Percentiles rank a stretch among this genome's conserved stretches.
Evolutionary conservation across 192 early-diverging fungal species (phyloP).

Genomic region (Mortierella claussenii): DNA sequence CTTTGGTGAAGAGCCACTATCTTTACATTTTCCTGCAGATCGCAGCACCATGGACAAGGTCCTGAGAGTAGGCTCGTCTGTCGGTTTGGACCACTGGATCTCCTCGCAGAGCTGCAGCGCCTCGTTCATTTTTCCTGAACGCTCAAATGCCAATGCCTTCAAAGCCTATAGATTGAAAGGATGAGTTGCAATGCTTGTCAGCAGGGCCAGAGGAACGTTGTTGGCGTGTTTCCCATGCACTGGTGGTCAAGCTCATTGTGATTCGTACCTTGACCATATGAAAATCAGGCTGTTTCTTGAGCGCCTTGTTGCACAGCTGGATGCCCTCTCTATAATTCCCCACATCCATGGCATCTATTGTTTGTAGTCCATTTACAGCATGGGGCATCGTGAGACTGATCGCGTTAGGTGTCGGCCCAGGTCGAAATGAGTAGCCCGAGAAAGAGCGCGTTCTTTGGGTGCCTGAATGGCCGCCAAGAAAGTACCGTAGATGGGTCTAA

Average conservation of each 20-base stretch:
- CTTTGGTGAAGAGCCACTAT: neutral
- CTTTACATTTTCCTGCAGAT: slow-evolving; percentile 63
- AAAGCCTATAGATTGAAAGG: slow-evolving; percentile 70
- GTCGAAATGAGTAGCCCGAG: no score
- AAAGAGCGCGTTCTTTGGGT: no score
- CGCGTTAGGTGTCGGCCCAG: no score
- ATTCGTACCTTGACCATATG: slow-evolving; percentile 70
- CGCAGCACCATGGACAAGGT: slow-evolving; percentile 67
- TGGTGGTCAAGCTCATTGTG: no score
- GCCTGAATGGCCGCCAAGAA: no score
- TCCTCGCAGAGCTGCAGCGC: slow-evolving; percentile 69
- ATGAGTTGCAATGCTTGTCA: no score
- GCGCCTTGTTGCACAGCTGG: slow-evolving; percentile 67
- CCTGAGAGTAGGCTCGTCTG: slow-evolving; percentile 70
- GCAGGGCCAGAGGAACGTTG: no score
- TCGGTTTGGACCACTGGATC: slow-evolving; percentile 69
- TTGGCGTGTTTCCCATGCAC: no score
- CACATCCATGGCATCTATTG: slow-evolving; percentile 70
- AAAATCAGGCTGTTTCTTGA: slow-evolving; percentile 77
- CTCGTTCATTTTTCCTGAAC: slow-evolving; percentile 71
- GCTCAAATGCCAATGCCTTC: slow-evolving; percentile 77
- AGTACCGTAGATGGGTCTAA: slow-evolving; percentile 73
- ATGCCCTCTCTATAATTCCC: slow-evolving; percentile 74
- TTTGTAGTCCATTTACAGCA: neutral
- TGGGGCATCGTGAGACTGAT: no score